phyloP scores from a whole-genome alignment of 2,329 filamentous ascomycete species.

The Coniochaeta ligniaria region DNA sequence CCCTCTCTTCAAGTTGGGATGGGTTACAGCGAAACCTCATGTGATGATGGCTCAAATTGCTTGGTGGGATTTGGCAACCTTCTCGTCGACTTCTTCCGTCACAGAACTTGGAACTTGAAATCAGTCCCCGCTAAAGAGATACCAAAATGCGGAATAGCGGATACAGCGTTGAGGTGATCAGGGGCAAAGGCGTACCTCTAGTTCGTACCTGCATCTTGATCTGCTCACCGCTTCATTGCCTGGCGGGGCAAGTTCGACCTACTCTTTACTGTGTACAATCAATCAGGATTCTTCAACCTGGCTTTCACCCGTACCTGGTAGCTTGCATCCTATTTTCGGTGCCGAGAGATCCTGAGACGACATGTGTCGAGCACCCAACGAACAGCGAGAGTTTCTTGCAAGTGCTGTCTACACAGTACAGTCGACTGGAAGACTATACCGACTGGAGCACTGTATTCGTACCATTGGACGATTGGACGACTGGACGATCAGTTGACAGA shows the following conservation, averaged over 20 bases:
- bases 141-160: not conserved
- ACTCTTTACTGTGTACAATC: not conserved
- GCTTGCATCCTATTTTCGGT: not conserved
- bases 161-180: not conserved
- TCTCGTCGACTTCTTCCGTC: not conserved
- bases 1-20: not conserved
- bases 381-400: not conserved
- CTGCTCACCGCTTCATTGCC: not conserved
- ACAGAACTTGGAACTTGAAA: not conserved
- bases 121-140: not conserved
- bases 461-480: no score
- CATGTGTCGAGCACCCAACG: not conserved
- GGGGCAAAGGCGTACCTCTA: not conserved
- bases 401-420: not conserved
- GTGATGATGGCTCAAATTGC: constrained; percentile 1
- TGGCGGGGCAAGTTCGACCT: not conserved
- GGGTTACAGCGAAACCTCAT: constrained; percentile 1
- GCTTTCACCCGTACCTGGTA: not conserved
- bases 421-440: no score
- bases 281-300: not conserved
- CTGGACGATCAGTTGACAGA: no score
- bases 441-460: no score
- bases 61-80: not conserved
- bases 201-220: constrained; percentile 1
- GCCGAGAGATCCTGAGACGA: not conserved